These are phyloP conservation scores for Coprinopsis sp. DNA, from an alignment of 768 basidiomycete species.

Conservation along the genomic window DNA sequence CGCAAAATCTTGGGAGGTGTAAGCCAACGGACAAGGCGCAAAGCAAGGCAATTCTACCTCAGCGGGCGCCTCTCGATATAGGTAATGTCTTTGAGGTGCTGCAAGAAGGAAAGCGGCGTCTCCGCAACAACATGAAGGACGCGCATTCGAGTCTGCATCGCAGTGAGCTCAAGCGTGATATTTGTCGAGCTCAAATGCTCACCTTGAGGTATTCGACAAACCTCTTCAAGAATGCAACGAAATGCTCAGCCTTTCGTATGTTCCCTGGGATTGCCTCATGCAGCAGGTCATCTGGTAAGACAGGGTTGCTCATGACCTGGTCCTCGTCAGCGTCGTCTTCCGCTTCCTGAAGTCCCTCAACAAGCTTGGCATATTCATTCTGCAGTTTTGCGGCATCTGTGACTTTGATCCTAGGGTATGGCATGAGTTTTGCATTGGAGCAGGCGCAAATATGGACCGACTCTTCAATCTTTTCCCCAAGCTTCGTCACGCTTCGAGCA, in stretches of 20 bases:
- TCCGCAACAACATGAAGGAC: constrained; percentile 99
- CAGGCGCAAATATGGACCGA: constrained; percentile 31
- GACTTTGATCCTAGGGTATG: constrained; percentile 69
- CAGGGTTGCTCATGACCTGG: constrained; percentile 90
- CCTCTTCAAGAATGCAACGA: constrained; percentile 95
- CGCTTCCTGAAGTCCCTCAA: constrained; percentile 88
- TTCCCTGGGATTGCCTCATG: constrained; percentile 97
- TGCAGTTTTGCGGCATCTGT: constrained; percentile 93
- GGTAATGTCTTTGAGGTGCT: constrained; percentile 97
- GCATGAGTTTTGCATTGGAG: background rate
- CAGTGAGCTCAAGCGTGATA: background rate
- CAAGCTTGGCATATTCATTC: constrained; percentile 93
- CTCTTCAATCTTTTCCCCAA: constrained; percentile 95
- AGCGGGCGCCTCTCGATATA: constrained; percentile 94
- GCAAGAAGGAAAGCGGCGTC: constrained; percentile 93
- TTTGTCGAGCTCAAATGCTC: constrained; percentile 1
- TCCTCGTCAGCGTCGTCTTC: constrained; percentile 62
- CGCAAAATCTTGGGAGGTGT: constrained; percentile 70
- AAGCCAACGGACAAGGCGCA: background rate
- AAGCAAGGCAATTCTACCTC: constrained; percentile 45
- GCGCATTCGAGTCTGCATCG: constrained; percentile 86
- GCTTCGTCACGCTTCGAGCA: constrained; percentile 75
- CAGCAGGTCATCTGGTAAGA: constrained; percentile 90
- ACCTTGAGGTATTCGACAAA: constrained; percentile 99
- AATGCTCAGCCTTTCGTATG: constrained; percentile 98